Evolutionary conservation across 768 basidiomycete genomes (phyloP), one percentile per base, ranked within the genome.

Genomic region (Termitomyces sp.): DNA sequence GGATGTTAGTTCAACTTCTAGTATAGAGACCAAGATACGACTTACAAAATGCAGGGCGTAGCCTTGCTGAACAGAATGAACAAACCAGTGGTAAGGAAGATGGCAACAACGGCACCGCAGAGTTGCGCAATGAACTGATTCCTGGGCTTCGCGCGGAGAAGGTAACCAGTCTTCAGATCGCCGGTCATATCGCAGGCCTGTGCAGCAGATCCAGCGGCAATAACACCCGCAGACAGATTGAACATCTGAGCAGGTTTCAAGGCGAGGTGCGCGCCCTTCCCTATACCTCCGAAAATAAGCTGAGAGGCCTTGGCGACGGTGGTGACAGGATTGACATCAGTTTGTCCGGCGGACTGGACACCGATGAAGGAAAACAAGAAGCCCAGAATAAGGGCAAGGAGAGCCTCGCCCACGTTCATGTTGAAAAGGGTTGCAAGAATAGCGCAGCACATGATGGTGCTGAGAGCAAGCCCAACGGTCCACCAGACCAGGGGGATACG

Each of bases 331-430:
- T 86, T 86, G 68, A 88, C 78, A 61, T 86, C 84, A 6, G 85
- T 88, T 61, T 79, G 73, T 24, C 87, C 85, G 36, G 81, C 67
- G 53, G 81, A 84, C 69, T 87, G 85, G 9, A 85, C 85, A 45
- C 82, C 86, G 64, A 88, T 83, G 74, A 89, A 87, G 35, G 85
- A 85, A 74, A 88, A 89, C 45, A 87, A 49, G 76, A 87, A 88
- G 36, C 83, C 82, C 45, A 87, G 78, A 60, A 88, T 24, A 51
- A 88, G 80, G 9, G 85, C 72, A 49, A 87, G 79, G 67, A 87
- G 72, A 33, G 79, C 81, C 55, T 84, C 82, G 35, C 84, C 84
- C 61, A 86, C 82, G 61, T 83, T 84, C 78, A 84, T 79, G 63
- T 78, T 67, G 76, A 82, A 86, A 49, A 79, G 74, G 24, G 80